These are phyloP conservation scores for Onygenales sp. DNA, from an alignment of 2,329 filamentous ascomycete species.

Conservation along the genomic window DNA sequence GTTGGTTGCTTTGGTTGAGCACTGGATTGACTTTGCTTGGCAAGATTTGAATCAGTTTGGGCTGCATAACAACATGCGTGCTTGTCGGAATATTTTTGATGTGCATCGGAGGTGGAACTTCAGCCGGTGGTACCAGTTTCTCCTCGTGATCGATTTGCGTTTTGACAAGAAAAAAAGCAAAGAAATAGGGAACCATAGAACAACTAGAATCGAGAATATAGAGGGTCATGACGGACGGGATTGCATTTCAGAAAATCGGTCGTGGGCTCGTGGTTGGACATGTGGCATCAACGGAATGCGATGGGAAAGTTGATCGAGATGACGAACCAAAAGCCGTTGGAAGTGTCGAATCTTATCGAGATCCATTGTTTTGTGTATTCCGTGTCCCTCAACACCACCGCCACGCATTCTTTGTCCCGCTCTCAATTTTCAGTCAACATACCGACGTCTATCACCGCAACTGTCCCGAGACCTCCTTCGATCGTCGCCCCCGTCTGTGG, in stretches of 20 bases:
- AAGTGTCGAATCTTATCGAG: not conserved
- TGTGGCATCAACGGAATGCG: conserved; percentile 1
- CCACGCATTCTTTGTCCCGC: not conserved
- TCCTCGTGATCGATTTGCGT: not conserved
- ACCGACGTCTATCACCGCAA: no score
- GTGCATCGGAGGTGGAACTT: not conserved
- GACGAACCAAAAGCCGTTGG: not conserved
- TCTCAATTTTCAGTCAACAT: not conserved
- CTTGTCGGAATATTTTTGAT: conserved; percentile 2
- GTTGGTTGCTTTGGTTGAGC: no score
- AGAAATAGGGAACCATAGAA: not conserved
- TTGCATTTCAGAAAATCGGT: not conserved
- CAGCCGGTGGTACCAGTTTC: not conserved
- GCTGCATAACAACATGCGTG: not conserved
- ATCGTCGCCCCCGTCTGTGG: no score
- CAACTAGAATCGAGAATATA: not conserved
- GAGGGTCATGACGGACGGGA: not conserved
- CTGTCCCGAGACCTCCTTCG: no score
- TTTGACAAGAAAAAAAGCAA: not conserved
- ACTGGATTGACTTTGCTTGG: not conserved
- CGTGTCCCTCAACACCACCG: not conserved
- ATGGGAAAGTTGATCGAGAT: not conserved
- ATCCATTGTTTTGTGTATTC: not conserved
- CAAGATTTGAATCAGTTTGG: not conserved
- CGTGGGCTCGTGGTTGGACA: not conserved